A percentile compares a stretch with the other conserved stretches of the same genome.
phyloP scores from a whole-genome alignment of 768 basidiomycete genomes.

The Cyclocybe cylindracea region DNA sequence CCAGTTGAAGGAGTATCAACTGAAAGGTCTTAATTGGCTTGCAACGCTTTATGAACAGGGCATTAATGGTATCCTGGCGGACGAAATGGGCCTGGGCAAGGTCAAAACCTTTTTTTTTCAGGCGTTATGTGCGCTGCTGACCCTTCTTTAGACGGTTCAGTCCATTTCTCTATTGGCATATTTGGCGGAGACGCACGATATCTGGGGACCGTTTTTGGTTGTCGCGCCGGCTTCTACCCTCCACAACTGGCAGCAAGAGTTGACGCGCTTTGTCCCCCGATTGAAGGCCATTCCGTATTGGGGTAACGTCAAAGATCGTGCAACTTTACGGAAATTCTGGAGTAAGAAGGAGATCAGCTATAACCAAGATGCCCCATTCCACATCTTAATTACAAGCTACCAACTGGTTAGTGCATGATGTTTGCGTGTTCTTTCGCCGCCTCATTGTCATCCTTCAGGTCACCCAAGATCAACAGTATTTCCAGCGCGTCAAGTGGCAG shows the following conservation, averaged over 20 bases:
- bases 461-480: slow-evolving; percentile 96
- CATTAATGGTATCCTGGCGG: slow-evolving; percentile 98
- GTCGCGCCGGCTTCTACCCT: slow-evolving; percentile 96
- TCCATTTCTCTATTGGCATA: slow-evolving; percentile 96
- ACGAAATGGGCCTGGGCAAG: slow-evolving; percentile 98
- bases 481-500: slow-evolving; percentile 98
- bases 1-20: slow-evolving; percentile 95
- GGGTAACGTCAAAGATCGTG: slow-evolving; percentile 96
- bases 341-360: slow-evolving; percentile 97
- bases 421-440: not conserved
- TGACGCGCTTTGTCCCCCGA: slow-evolving; percentile 91
- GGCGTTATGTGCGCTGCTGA: not conserved
- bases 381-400: slow-evolving; percentile 95
- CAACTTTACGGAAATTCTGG: slow-evolving; percentile 96
- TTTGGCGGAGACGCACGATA: slow-evolving; percentile 94
- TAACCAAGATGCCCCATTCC: slow-evolving; percentile 93
- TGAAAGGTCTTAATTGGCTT: slow-evolving; percentile 98
- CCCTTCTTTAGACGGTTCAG: slow-evolving; percentile 79
- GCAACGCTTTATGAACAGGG: slow-evolving; percentile 98
- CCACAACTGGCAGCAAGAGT: slow-evolving; percentile 99
- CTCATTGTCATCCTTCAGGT: slow-evolving; percentile 48
- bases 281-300: slow-evolving; percentile 97
- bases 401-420: slow-evolving; percentile 67
- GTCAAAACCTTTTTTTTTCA: slow-evolving; percentile 32
- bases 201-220: slow-evolving; percentile 99